Evolutionary conservation across 345 rosid genomes (phyloP).

Genomic region (Geranium rotundifolium): DNA sequence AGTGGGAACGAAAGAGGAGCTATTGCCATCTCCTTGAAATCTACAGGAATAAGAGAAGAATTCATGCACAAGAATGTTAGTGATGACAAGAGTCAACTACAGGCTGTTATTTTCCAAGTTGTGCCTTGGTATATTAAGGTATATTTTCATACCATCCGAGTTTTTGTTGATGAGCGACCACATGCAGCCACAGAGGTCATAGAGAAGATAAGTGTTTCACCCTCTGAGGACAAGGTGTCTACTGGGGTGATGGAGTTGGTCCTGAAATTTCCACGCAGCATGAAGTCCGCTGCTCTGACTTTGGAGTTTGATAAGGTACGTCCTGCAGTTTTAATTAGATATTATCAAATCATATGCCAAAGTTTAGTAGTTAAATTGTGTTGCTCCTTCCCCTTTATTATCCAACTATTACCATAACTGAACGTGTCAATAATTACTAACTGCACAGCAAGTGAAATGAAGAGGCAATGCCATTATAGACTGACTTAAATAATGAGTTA

Average conservation of each 20-base stretch:
- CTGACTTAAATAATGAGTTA: too few relatives aligned
- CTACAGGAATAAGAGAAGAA: constrained; percentile 25
- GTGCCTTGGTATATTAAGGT: constrained; percentile 96
- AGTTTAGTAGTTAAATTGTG: constrained; percentile 1
- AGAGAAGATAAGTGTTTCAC: constrained; percentile 60
- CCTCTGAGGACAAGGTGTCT: constrained; percentile 82
- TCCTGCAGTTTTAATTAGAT: neutral
- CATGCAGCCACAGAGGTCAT: constrained; percentile 36
- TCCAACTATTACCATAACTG: neutral
- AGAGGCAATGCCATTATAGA: too few relatives aligned
- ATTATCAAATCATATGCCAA: neutral
- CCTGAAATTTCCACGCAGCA: constrained; percentile 61
- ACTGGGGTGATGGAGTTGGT: constrained; percentile 89
- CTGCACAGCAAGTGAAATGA: too few relatives aligned
- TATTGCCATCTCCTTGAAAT: constrained; percentile 70
- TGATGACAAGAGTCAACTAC: constrained; percentile 35
- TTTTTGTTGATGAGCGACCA: constrained; percentile 62
- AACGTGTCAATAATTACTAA: too few relatives aligned
- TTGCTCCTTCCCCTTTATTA: neutral
- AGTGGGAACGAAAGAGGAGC: constrained; percentile 97
- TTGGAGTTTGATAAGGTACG: constrained; percentile 90
- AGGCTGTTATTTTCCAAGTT: constrained; percentile 70
- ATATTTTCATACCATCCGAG: constrained; percentile 59
- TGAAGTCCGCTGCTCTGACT: constrained; percentile 64
- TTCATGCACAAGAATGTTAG: constrained; percentile 12